Evolutionary conservation across 2,329 filamentous ascomycete genomes (phyloP).

Genomic region (Hymenoscyphus fraxineus): DNA sequence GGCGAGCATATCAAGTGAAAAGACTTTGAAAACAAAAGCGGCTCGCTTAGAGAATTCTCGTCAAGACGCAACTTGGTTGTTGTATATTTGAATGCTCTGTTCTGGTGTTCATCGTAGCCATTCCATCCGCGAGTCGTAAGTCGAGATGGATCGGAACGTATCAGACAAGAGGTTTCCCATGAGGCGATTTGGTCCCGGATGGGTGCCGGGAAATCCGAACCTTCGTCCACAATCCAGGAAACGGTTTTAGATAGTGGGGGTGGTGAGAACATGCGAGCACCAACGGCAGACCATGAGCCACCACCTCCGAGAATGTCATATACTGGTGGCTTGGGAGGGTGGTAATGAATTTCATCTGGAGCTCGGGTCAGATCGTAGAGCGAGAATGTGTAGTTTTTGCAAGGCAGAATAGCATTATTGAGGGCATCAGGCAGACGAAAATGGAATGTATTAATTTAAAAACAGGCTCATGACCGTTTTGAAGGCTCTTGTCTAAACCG

Average conservation of each 20-base stretch:
- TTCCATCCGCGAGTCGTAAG: slow-evolving; percentile 92
- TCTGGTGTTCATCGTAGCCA: slow-evolving; percentile 70
- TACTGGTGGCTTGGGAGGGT: slow-evolving; percentile 63
- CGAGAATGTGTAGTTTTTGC: background rate
- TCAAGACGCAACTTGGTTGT: slow-evolving; percentile 83
- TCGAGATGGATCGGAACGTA: slow-evolving; percentile 58
- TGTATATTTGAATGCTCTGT: slow-evolving; percentile 76
- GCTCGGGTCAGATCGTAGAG: slow-evolving; percentile 6
- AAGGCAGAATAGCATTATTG: background rate
- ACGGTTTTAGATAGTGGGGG: slow-evolving; percentile 59
- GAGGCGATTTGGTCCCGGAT: slow-evolving; percentile 61
- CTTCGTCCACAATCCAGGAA: slow-evolving; percentile 88
- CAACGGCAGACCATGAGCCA: slow-evolving; percentile 80
- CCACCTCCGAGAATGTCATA: slow-evolving; percentile 82
- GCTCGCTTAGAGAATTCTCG: slow-evolving; percentile 62
- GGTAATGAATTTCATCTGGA: slow-evolving; percentile 86
- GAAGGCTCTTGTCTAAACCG: background rate
- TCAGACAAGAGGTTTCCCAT: slow-evolving; percentile 71
- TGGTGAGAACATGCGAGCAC: slow-evolving; percentile 83
- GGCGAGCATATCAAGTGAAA: slow-evolving; percentile 90
- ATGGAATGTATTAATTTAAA: background rate
- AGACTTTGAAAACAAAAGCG: slow-evolving; percentile 66
- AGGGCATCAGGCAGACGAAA: background rate
- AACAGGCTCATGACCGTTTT: background rate
- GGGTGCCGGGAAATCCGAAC: slow-evolving; percentile 75